Evolutionary conservation across 176 grass and related monocot species (phyloP), one percentile per base, ranked within the genome.

Genomic region (Lolium rigidum): DNA sequence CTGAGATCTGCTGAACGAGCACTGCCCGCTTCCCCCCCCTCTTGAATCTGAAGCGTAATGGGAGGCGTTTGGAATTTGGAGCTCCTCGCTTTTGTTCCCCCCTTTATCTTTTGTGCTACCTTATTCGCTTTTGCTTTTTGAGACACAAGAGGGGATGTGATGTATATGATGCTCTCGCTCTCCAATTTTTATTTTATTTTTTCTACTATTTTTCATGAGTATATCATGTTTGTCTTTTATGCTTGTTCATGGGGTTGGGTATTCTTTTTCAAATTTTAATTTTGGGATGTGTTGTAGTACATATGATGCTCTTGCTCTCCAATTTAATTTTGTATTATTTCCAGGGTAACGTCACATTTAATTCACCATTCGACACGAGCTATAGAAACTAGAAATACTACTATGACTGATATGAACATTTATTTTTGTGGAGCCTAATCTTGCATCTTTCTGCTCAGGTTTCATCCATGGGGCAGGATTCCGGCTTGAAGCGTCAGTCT

Each of bases 381-480:
- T 43, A 43, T 35, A 8, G 16, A 24, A 24, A 9, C 58, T 22
- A 10, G 11, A 25, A 20, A 62, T 5, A 62, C 63, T 9, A 50
- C 2, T 22, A 18, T 17, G 13, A 58, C n/a, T 2, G 7, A 35
- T 24, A 10, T 6, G 2, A 47, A 31, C 28, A 22, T 1, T 12
- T 24, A 8, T 24, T 7, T n/a, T n/a, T n/a, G 7, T 49, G 62
- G 4, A 39, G 26, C 10, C 20, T 72, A 26, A 85, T 70, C 52
- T 83, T 67, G 4, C 44, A 20, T 65, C 38, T 37, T 1, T 41
- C 13, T 47, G 21, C 54, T 31, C 83, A 91, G 85, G 70, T 81
- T 91, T 62, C 77, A 68, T 22, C 81, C 61, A 96, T 99, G 97
- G 92, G 85, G 38, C 91, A 99, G 56, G 87, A 96, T 85, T 68